These are phyloP conservation scores for Lecanicillium sp. DNA, from an alignment of 2,329 filamentous ascomycete species.

Conservation along the genomic window DNA sequence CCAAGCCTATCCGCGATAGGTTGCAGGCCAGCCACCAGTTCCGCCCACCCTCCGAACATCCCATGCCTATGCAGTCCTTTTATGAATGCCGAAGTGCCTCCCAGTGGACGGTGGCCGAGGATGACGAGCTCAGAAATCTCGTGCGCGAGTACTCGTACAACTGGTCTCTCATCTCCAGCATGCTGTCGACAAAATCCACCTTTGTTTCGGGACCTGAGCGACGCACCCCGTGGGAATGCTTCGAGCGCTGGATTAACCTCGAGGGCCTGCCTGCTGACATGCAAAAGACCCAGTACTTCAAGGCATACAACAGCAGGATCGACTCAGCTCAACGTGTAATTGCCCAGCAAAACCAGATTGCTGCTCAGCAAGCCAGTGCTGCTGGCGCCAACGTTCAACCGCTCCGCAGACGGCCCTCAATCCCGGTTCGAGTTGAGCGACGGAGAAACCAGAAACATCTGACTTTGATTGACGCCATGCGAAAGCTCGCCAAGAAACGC, in stretches of 20 bases:
- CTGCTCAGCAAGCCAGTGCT: conserved; percentile 44
- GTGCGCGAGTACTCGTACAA: conserved; percentile 96
- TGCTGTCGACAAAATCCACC: conserved; percentile 65
- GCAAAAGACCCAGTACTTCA: conserved; percentile 94
- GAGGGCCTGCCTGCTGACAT: conserved; percentile 90
- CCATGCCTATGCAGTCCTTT: conserved; percentile 85
- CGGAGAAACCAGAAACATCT: conserved; percentile 81
- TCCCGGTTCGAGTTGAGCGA: conserved; percentile 78
- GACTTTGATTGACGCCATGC: conserved; percentile 87
- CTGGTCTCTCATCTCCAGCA: conserved; percentile 87
- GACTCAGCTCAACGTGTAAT: conserved; percentile 53
- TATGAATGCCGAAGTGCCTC: conserved; percentile 83
- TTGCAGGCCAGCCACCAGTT: conserved; percentile 90
- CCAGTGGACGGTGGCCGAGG: conserved; percentile 85
- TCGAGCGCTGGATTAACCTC: conserved; percentile 90
- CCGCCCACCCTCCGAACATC: conserved; percentile 82
- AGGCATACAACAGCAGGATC: conserved; percentile 57
- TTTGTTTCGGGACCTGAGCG: conserved; percentile 84
- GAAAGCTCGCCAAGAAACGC: conserved; percentile 89
- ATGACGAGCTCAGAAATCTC: conserved; percentile 77
- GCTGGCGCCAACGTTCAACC: conserved; percentile 28
- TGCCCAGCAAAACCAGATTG: conserved; percentile 46
- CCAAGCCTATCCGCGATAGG: conserved; percentile 82
- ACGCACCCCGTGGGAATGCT: conserved; percentile 96
- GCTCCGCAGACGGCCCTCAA: conserved; percentile 63